Evolutionary conservation across 1,284 basidiomycete genomes (phyloP).

Genomic region (Garcileccinum viscosum): DNA sequence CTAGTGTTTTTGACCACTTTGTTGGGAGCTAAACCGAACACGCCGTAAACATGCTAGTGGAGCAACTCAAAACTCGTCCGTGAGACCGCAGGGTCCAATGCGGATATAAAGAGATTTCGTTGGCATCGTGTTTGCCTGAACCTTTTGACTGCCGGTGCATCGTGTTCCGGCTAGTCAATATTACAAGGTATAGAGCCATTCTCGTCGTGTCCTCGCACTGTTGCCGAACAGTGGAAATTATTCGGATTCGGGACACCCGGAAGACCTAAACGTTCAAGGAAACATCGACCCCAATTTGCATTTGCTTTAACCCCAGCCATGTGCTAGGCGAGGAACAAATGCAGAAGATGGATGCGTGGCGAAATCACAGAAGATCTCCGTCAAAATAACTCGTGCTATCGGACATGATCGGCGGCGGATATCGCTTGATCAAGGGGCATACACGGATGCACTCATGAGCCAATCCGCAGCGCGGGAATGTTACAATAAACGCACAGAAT

Average conservation of each 20-base stretch:
- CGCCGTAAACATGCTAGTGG: conserved; percentile 9
- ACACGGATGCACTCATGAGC: neutral
- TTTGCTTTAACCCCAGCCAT: conserved; percentile 1
- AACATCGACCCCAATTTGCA: neutral
- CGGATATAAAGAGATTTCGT: conserved; percentile 13
- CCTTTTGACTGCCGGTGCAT: neutral
- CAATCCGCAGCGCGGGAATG: conserved; percentile 13
- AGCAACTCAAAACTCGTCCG: conserved; percentile 2
- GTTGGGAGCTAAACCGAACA: conserved; percentile 12
- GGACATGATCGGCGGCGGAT: conserved; percentile 28
- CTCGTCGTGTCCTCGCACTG: conserved; percentile 1
- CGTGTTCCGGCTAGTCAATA: conserved; percentile 1
- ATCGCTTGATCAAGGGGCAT: conserved; percentile 13
- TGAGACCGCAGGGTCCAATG: conserved; percentile 18
- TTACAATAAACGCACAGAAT: conserved; percentile 8
- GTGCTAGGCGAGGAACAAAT: neutral
- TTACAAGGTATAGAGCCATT: conserved; percentile 8
- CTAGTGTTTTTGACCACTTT: conserved; percentile 5
- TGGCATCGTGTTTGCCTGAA: conserved; percentile 11
- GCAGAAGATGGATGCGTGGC: neutral
- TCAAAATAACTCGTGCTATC: neutral
- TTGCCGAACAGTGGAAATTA: neutral
- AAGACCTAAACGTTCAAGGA: neutral
- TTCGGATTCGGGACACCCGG: neutral
- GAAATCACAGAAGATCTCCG: neutral